These are phyloP conservation scores for Elsinoe perseae DNA, from an alignment of 2,329 filamentous ascomycete species.

Conservation along the genomic window DNA sequence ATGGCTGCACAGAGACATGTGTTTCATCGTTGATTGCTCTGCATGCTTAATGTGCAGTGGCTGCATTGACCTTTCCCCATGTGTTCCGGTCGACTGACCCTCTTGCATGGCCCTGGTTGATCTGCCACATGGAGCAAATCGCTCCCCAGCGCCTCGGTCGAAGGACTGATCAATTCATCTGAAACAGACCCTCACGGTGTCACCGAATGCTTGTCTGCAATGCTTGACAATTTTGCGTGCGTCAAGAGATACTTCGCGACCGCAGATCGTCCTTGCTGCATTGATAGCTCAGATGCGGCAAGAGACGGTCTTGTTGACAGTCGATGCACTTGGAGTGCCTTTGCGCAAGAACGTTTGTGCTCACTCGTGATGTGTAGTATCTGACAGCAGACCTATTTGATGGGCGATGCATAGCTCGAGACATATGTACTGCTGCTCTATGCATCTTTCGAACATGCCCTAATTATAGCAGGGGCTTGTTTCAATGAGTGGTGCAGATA, in stretches of 20 bases:
- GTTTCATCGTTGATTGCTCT: slow-evolving; percentile 1
- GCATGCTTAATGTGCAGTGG: background rate
- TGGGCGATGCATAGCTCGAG: background rate
- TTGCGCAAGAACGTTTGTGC: too few species aligned
- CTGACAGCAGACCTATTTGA: too few species aligned
- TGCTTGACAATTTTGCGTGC: background rate
- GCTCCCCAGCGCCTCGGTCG: background rate
- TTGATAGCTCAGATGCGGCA: slow-evolving; percentile 4
- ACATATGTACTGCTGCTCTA: background rate
- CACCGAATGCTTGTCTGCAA: background rate
- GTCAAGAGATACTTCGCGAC: background rate
- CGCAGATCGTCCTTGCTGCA: background rate
- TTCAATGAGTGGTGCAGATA: background rate
- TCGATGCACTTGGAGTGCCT: background rate
- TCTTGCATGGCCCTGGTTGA: background rate
- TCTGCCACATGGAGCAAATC: background rate
- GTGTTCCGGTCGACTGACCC: background rate
- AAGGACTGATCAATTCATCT: background rate
- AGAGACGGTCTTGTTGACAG: background rate
- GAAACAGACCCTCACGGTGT: background rate
- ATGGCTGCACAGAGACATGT: slow-evolving; percentile 2
- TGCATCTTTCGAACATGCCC: background rate
- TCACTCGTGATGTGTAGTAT: too few species aligned
- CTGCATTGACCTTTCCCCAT: background rate
- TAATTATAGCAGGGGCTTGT: background rate